A percentile compares a stretch with the other conserved stretches of the same genome.
These are phyloP conservation scores for Gaeumannomyces tritici DNA, from an alignment of 2,329 filamentous ascomycete species.

Conservation along the genomic window DNA sequence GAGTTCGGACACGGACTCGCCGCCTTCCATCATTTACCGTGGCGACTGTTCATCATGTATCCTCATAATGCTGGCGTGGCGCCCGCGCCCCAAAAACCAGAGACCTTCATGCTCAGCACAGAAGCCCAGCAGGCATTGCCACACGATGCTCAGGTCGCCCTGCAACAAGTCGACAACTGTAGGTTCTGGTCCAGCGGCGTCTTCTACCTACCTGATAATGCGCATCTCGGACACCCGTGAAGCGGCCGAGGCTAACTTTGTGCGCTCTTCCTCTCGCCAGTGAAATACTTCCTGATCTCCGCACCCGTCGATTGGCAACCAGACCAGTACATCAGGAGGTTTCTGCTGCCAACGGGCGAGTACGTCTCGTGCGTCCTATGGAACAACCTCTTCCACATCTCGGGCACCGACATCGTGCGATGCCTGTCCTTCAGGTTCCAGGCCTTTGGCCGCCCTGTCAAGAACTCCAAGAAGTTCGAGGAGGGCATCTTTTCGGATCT, in stretches of 20 bases:
- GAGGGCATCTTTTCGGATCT: conserved; percentile 98
- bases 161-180: conserved; percentile 98
- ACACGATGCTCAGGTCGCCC: conserved; percentile 89
- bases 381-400: conserved; percentile 99
- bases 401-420: conserved; percentile 95
- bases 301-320: conserved; percentile 96
- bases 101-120: conserved; percentile 97
- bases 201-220: conserved; percentile 1
- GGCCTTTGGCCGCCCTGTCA: conserved; percentile 94
- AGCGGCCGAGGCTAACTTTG: background rate
- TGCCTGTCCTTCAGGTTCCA: conserved; percentile 97
- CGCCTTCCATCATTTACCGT: background rate
- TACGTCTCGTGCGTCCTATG: conserved; percentile 98
- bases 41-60: conserved; percentile 50
- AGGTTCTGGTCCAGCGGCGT: conserved; percentile 29
- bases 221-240: conserved; percentile 1
- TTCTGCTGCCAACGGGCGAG: conserved; percentile 92
- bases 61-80: conserved; percentile 65
- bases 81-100: conserved; percentile 74
- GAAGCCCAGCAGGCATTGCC: conserved; percentile 95
- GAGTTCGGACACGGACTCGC: background rate
- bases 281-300: conserved; percentile 99
- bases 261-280: conserved; percentile 31
- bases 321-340: conserved; percentile 93
- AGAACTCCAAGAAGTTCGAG: conserved; percentile 99